Conservation (phyloP, 208 protist genomes). For the Leishmania braziliensis region DNA sequence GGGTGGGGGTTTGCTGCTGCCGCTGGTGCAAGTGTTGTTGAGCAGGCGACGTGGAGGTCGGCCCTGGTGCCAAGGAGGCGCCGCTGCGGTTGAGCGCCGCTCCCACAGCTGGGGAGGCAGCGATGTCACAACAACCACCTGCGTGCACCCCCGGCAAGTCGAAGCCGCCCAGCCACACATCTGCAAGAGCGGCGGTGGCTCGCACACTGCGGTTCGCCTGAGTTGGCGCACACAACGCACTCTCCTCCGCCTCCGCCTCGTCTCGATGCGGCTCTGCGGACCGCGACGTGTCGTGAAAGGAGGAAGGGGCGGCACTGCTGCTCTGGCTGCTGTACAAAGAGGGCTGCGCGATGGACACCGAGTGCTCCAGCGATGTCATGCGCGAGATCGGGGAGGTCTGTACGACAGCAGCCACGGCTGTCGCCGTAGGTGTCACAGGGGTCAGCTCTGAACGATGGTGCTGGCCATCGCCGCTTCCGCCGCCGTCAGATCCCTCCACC, state of each 20-base stretch:
- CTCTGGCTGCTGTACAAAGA: conserved; percentile 8
- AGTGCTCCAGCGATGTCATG: conserved; percentile 10
- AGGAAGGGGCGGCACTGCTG: conserved; percentile 6
- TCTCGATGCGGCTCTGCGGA: conserved; percentile 5
- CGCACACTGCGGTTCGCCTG: not conserved
- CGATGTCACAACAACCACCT: not conserved
- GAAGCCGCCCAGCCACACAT: conserved; percentile 14
- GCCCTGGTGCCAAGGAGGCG: not conserved
- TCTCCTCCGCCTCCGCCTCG: not conserved
- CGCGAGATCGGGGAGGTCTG: conserved; percentile 3
- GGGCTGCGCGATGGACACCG: not conserved
- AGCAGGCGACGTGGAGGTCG: not conserved
- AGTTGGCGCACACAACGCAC: not conserved
- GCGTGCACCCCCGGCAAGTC: not conserved
- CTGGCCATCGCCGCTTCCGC: not conserved
- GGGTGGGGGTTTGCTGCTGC: not conserved
- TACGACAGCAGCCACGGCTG: not conserved
- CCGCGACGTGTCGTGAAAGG: conserved; percentile 4
- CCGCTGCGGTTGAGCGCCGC: not conserved
- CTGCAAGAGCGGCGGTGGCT: not conserved
- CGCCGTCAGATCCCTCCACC: conserved; percentile 9
- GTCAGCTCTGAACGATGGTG: not conserved
- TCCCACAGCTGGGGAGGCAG: not conserved
- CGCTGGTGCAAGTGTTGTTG: not conserved
- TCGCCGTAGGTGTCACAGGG: not conserved